These are phyloP conservation scores for Salicornia ramosissima DNA, from an alignment of 148 eudicot genomes.

Conservation along the genomic window DNA sequence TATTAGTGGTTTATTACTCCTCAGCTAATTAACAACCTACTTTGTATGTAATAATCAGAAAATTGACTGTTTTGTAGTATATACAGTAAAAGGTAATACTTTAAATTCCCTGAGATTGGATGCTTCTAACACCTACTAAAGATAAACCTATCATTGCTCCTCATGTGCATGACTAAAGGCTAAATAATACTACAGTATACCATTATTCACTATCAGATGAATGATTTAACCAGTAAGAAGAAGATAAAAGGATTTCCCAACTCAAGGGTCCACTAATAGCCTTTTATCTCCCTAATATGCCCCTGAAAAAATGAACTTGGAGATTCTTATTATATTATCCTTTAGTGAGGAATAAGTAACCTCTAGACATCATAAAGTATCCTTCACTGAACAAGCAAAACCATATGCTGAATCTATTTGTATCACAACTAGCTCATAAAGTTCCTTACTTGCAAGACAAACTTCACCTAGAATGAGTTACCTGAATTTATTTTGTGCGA, in stretches of 20 bases:
- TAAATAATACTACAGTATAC: not conserved
- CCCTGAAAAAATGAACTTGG: not conserved
- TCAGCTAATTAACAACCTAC: no score
- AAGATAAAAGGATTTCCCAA: not conserved
- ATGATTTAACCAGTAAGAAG: not conserved
- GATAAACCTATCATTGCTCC: not conserved
- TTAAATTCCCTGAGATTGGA: not conserved
- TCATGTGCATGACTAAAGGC: not conserved
- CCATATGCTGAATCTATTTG: not conserved
- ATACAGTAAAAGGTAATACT: no score
- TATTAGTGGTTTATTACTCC: no score
- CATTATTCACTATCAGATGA: not conserved
- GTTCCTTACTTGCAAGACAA: not conserved
- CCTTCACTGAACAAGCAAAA: not conserved
- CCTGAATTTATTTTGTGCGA: no score
- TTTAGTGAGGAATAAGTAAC: not conserved
- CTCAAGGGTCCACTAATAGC: not conserved
- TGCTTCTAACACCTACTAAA: not conserved
- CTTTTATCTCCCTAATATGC: not conserved
- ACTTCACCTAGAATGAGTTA: no score
- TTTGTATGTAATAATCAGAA: no score
- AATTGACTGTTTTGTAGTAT: no score
- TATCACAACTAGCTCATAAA: not conserved
- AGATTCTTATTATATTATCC: not conserved
- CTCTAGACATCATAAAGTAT: not conserved